These are phyloP conservation scores for Didymellaceae sp. DNA, from an alignment of 2,329 filamentous ascomycete species.

Conservation along the genomic window DNA sequence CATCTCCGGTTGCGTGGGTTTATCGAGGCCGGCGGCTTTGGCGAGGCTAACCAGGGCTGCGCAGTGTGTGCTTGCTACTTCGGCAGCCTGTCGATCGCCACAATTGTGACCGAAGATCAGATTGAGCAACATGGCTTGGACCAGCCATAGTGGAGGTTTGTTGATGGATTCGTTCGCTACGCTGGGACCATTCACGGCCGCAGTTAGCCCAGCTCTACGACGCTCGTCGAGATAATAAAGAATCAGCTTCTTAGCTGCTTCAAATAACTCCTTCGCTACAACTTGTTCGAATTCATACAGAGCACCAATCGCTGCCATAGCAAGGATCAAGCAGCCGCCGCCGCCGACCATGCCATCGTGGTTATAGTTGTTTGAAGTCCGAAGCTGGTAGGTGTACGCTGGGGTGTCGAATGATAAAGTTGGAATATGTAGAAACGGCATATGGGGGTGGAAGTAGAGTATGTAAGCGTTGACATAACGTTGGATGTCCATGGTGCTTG, in stretches of 20 bases:
- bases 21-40: conserved; percentile 80
- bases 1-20: conserved; percentile 47
- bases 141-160: conserved; percentile 87
- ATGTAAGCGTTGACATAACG: conserved; percentile 91
- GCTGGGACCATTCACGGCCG: conserved; percentile 61
- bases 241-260: conserved; percentile 94
- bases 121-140: conserved; percentile 96
- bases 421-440: conserved; percentile 92
- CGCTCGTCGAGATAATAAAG: conserved; percentile 90
- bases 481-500: conserved; percentile 84
- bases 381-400: conserved; percentile 66
- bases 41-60: conserved; percentile 89
- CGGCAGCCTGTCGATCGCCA: conserved; percentile 86
- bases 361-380: conserved; percentile 62
- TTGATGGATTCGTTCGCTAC: conserved; percentile 64
- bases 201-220: conserved; percentile 79
- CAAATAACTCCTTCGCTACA: conserved; percentile 84
- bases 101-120: conserved; percentile 96
- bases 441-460: conserved; percentile 88
- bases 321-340: conserved; percentile 83
- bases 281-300: conserved; percentile 85
- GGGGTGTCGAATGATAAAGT: conserved; percentile 89
- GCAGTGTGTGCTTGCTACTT: conserved; percentile 92
- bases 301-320: conserved; percentile 85
- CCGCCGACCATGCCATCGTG: conserved; percentile 70